Conservation (phyloP, 2,329 filamentous ascomycete species). For the Hirsutella minnesotensis region DNA sequence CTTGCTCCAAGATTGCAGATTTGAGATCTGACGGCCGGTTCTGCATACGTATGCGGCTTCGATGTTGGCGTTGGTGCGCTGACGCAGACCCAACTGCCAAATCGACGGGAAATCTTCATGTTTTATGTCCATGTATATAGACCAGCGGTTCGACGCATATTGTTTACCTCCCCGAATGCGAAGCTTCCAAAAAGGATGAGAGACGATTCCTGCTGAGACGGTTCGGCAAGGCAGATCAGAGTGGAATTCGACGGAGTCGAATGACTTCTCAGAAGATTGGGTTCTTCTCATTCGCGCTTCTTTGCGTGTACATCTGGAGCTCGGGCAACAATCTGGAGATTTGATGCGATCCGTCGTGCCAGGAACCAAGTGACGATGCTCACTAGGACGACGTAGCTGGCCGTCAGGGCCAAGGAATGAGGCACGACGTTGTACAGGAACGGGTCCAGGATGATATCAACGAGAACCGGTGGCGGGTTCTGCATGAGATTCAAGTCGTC, state of each 20-base stretch:
- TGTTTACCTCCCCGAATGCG: background rate
- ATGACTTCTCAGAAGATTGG: background rate
- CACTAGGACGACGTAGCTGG: slow-evolving; percentile 53
- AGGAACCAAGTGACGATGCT: slow-evolving; percentile 35
- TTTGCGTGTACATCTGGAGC: slow-evolving; percentile 15
- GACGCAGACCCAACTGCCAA: background rate
- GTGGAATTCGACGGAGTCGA: too few species aligned
- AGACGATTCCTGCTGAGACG: background rate
- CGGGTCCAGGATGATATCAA: slow-evolving; percentile 78
- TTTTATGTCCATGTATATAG: slow-evolving; percentile 16
- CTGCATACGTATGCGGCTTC: background rate
- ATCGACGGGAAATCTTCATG: slow-evolving; percentile 6
- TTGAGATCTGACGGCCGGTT: background rate
- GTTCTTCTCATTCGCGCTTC: slow-evolving; percentile 22
- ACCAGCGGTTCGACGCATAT: slow-evolving; percentile 9
- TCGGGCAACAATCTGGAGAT: slow-evolving; percentile 15
- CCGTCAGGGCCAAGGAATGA: slow-evolving; percentile 61
- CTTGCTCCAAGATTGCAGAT: too few species aligned
- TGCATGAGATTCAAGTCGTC: slow-evolving; percentile 64
- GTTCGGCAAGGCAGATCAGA: too few species aligned
- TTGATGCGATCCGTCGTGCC: slow-evolving; percentile 20
- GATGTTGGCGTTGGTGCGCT: background rate
- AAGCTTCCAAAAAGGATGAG: too few species aligned
- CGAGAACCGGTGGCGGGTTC: slow-evolving; percentile 58
- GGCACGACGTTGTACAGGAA: slow-evolving; percentile 73